Evolutionary conservation across 371 early-diverging fungal genomes (phyloP).

Genomic region (Cokeromyces recurvatus): DNA sequence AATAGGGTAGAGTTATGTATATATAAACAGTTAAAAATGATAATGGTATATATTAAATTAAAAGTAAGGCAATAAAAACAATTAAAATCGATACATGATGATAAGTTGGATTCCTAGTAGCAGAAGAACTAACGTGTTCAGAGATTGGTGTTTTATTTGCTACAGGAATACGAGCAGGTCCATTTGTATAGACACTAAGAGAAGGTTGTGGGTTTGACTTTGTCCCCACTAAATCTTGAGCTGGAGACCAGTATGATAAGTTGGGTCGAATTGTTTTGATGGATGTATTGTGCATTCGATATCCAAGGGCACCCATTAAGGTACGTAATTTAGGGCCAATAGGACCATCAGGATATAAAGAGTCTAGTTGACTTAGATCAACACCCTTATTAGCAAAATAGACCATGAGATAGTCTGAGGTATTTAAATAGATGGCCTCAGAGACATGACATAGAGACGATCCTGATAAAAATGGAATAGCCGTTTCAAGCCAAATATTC

Average conservation of each 20-base stretch:
- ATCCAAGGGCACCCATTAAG: slow-evolving; percentile 39
- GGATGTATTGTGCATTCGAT: slow-evolving; percentile 5
- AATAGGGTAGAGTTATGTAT: no score
- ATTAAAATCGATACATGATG: no score
- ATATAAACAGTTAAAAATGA: no score
- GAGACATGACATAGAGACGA: slow-evolving; percentile 37
- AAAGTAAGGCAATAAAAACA: no score
- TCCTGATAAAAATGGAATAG: slow-evolving; percentile 28
- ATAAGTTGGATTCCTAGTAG: no score
- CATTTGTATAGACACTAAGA: slow-evolving; percentile 9
- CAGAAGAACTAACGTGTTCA: no score
- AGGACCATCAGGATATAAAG: slow-evolving; percentile 25
- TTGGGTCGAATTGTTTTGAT: not conserved
- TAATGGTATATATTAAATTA: no score
- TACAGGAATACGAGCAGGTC: slow-evolving; percentile 23
- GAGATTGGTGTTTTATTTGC: no score
- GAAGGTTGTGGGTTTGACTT: slow-evolving; percentile 21
- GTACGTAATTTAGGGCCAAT: slow-evolving; percentile 37
- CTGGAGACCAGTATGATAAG: not conserved
- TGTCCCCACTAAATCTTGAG: not conserved
- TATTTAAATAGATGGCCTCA: slow-evolving; percentile 12
- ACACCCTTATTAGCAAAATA: slow-evolving; percentile 9
- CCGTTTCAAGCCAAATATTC: slow-evolving; percentile 23
- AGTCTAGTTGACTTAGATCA: slow-evolving; percentile 3
- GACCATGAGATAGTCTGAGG: slow-evolving; percentile 33